Conservation (phyloP, 495 filamentous ascomycete species). For the Neurospora pannonica region DNA sequence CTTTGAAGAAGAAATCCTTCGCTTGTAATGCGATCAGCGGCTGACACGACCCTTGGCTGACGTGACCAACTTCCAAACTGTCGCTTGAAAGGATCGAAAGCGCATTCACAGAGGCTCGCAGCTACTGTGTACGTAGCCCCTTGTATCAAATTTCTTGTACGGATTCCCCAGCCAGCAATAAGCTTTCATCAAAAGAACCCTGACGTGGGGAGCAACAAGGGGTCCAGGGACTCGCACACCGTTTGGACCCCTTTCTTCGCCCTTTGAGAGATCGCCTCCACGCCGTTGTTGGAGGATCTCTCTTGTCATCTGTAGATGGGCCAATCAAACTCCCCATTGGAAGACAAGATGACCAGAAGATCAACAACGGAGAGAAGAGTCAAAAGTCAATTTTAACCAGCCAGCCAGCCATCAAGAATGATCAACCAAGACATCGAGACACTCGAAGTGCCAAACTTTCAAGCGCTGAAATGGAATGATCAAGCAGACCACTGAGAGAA, state of each 20-base stretch:
- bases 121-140: background rate
- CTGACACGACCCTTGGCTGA: background rate
- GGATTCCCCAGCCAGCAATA: background rate
- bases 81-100: background rate
- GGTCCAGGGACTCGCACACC: background rate
- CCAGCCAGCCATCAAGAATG: background rate
- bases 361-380: background rate
- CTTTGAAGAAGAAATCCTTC: background rate
- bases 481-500: background rate
- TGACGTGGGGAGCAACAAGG: background rate
- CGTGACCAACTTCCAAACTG: background rate
- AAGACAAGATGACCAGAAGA: background rate
- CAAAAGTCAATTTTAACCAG: background rate
- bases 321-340: background rate
- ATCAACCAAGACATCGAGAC: background rate
- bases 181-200: background rate
- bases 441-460: background rate
- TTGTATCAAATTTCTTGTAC: background rate
- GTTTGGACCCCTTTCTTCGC: background rate
- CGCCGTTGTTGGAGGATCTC: background rate
- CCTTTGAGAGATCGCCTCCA: background rate
- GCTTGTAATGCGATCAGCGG: background rate
- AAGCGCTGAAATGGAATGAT: background rate
- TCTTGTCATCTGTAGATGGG: background rate
- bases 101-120: background rate